Evolutionary conservation across 1,284 basidiomycete genomes (phyloP).

Genomic region (Coniferiporia sulphurascens): DNA sequence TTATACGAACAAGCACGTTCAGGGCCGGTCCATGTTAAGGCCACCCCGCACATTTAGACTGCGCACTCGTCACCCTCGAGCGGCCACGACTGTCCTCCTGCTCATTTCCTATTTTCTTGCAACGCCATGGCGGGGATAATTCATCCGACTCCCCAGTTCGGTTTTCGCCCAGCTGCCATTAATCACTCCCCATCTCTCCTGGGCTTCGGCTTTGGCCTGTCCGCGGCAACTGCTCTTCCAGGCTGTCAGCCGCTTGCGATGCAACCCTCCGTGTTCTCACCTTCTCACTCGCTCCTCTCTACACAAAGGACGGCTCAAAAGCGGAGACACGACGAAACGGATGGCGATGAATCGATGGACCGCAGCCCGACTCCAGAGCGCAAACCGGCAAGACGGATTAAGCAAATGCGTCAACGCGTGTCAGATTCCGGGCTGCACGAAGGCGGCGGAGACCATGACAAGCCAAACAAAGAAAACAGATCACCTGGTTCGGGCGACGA

Average conservation of each 20-base stretch:
- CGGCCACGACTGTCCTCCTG: conserved; percentile 24
- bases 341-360: conserved; percentile 69
- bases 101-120: neutral
- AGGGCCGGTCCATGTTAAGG: conserved; percentile 37
- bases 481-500: conserved; percentile 40
- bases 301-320: conserved; percentile 45
- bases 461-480: conserved; percentile 43
- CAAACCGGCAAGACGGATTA: conserved; percentile 46
- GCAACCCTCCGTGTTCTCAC: conserved; percentile 46
- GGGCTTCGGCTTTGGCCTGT: conserved; percentile 66
- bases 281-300: conserved; percentile 34
- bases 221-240: conserved; percentile 35
- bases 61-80: conserved; percentile 13
- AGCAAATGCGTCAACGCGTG: conserved; percentile 61
- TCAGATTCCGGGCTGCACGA: conserved; percentile 30
- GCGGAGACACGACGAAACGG: conserved; percentile 56
- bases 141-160: conserved; percentile 50
- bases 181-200: conserved; percentile 60
- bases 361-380: conserved; percentile 76
- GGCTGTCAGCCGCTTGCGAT: conserved; percentile 32
- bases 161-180: conserved; percentile 57
- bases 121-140: conserved; percentile 63
- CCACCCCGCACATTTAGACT: conserved; percentile 6
- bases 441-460: conserved; percentile 25
- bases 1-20: conserved; percentile 17